Evolutionary conservation across 805 yeast genomes (phyloP).

Genomic region (Maudiozyma serrabonitensis): DNA sequence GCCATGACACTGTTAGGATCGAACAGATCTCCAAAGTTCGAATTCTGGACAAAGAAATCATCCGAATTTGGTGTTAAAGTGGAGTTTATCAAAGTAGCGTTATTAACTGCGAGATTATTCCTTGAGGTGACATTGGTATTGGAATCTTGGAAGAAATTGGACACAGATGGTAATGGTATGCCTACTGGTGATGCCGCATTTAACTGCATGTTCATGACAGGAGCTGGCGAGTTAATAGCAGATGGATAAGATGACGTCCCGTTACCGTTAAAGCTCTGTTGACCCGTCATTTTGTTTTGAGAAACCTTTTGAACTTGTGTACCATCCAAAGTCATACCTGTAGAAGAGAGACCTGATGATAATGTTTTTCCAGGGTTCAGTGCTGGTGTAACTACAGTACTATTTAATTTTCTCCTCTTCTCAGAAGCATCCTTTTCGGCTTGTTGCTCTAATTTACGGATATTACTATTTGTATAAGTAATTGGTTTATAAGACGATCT

Average conservation of each 20-base stretch:
- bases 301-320: neutral
- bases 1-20: conserved; percentile 26
- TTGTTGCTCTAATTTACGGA: conserved; percentile 15
- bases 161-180: neutral
- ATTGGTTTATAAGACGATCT: conserved; percentile 28
- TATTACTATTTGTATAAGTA: conserved; percentile 25
- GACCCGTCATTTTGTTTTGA: neutral
- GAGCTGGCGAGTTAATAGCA: conserved; percentile 1
- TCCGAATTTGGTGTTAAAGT: conserved; percentile 25
- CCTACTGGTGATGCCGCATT: neutral
- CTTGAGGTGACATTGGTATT: neutral
- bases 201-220: conserved; percentile 1
- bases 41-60: conserved; percentile 26
- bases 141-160: neutral
- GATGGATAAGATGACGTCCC: conserved; percentile 7
- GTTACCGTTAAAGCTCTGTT: neutral
- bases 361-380: conserved; percentile 1
- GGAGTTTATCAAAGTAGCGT: neutral
- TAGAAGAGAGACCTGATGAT: neutral
- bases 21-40: conserved; percentile 25
- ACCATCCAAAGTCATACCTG: neutral
- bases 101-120: neutral
- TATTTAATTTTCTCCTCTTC: conserved; percentile 19
- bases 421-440: conserved; percentile 12
- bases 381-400: neutral